phyloP scores from a whole-genome alignment of 768 basidiomycete species.

The Mycena capillaripes region DNA sequence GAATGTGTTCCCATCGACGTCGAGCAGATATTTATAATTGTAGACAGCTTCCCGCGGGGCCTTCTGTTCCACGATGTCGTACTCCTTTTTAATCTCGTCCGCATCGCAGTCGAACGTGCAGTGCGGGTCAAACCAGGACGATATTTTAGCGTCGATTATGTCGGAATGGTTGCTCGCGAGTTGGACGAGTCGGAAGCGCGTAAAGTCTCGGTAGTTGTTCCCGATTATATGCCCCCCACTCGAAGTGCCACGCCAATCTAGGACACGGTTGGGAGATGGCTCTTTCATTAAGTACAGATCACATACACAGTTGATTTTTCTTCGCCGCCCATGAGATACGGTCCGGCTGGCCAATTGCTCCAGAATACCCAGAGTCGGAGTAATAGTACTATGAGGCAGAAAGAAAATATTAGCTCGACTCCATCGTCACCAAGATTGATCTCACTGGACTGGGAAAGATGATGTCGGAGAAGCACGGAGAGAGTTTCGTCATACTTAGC shows the following conservation, averaged over 20 bases:
- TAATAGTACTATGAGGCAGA: neutral
- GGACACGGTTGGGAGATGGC: neutral
- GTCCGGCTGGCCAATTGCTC: conserved; percentile 1
- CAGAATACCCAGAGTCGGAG: neutral
- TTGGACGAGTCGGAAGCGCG: conserved; percentile 13
- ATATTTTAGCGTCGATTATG: conserved; percentile 6
- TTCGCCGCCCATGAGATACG: conserved; percentile 11
- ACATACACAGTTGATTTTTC: neutral
- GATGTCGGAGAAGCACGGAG: conserved; percentile 27
- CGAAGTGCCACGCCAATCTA: neutral
- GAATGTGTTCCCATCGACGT: conserved; percentile 12
- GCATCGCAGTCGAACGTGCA: neutral
- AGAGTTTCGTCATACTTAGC: neutral
- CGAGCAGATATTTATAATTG: conserved; percentile 3
- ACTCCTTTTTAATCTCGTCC: conserved; percentile 1
- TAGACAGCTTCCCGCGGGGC: conserved; percentile 8
- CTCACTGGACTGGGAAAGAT: conserved; percentile 3
- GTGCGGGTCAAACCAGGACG: conserved; percentile 5
- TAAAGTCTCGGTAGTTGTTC: neutral
- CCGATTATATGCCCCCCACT: neutral
- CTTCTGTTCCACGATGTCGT: neutral
- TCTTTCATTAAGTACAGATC: too few species aligned
- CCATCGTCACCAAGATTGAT: too few species aligned
- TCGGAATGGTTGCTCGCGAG: conserved; percentile 1
- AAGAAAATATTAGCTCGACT: too few species aligned